Percentiles rank a stretch among this genome's conserved stretches.
phyloP scores from a whole-genome alignment of 108 stramenopile genomes.

The Stephanodiscus triporus region DNA sequence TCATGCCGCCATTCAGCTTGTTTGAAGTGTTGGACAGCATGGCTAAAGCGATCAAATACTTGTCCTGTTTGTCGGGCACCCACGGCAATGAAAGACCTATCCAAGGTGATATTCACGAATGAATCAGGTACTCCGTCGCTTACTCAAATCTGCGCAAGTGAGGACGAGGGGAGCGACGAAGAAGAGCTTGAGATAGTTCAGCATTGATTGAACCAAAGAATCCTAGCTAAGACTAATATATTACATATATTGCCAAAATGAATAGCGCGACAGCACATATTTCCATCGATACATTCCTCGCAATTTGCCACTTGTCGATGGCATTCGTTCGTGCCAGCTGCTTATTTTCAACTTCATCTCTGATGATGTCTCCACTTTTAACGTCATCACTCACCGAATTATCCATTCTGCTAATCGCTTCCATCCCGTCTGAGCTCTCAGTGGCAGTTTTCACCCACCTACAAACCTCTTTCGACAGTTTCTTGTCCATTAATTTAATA shows the following conservation, averaged over 20 bases:
- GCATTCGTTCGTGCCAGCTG: not conserved
- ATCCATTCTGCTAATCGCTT: not conserved
- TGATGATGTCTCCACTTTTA: not conserved
- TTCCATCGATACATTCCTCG: not conserved
- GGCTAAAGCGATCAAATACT: slow-evolving; percentile 62
- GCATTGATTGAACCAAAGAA: slow-evolving; percentile 9
- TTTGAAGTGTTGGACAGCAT: slow-evolving; percentile 61
- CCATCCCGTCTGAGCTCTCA: slow-evolving; percentile 1
- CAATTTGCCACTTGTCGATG: not conserved
- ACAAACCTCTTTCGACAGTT: slow-evolving; percentile 63
- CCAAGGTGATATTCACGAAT: slow-evolving; percentile 55
- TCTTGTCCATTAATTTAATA: slow-evolving; percentile 46
- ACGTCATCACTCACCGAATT: not conserved
- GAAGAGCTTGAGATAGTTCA: slow-evolving; percentile 42
- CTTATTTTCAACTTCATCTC: not conserved
- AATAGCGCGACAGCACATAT: not conserved
- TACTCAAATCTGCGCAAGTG: slow-evolving; percentile 47
- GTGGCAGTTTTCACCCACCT: slow-evolving; percentile 65
- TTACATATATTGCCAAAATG: not conserved
- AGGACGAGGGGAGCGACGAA: slow-evolving; percentile 28
- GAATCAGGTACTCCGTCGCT: slow-evolving; percentile 29
- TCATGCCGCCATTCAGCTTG: slow-evolving; percentile 69
- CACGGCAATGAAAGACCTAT: slow-evolving; percentile 43
- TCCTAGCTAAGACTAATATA: not conserved
- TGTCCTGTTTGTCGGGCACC: slow-evolving; percentile 67